Evolutionary conservation across 2,329 filamentous ascomycete genomes (phyloP), one percentile per base, ranked within the genome.

Genomic region (Huntiella decipiens): DNA sequence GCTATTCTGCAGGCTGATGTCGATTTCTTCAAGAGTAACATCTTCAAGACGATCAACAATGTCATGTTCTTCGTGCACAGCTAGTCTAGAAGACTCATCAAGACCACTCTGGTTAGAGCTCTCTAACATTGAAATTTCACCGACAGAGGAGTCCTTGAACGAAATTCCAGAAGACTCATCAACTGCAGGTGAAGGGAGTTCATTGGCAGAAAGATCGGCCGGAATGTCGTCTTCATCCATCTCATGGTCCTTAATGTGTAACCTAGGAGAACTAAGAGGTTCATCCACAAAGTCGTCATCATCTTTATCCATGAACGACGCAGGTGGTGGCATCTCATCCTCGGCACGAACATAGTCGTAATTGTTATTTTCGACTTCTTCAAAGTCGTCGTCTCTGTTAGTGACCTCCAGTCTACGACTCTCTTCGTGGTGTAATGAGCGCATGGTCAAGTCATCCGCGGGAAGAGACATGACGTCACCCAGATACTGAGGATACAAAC

Each of bases 321-420:
- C 73, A 3, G 80, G 82, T 52, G 74, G 81, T 13, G 85, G 65
- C 3, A 82, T 79, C 58, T 87, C 81, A 51, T 87, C 81, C 15
- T 86, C 79, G 56, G 87, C 81, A 48, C 84, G 77, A 43, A 80
- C 78, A 46, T 81, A 78, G 52, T 79, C 74, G 55, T 74, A 71
- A 28, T 71, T 67, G 39, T 66, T 66, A 41, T 73, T 70, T 32
- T 72, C 71, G 7, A 96, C 87, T 60, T 94, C 86, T 59, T 98
- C 91, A 56, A 95, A 96, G 57, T 96, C 91, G 53, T 94, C 85
- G 10, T 81, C 79, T 12, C 74, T 77, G 55, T 91, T 92, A 44
- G 80, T 82, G 11, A 88, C 75, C 53, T 88, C 83, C 1, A 87
- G 66, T 45, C 82, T 81, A 43, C 75, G 70, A 52, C 86, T 82